Conservation (phyloP, 768 basidiomycete genomes). For the Leucosporidium scottii region DNA sequence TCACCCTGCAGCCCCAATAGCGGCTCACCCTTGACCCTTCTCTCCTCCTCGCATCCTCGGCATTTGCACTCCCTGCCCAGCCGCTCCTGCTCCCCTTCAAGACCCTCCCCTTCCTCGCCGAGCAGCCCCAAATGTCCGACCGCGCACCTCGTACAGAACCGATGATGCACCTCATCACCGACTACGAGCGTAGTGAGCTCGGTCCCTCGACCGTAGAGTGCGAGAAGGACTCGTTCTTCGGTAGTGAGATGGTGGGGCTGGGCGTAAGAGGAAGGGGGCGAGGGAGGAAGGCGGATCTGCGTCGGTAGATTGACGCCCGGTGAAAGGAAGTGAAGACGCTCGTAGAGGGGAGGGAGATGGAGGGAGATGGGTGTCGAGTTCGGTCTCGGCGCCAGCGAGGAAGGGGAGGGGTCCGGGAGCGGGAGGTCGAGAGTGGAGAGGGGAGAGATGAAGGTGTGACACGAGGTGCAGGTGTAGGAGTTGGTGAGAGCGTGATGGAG, state of each 20-base stretch:
- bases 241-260: neutral
- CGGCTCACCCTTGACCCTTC: neutral
- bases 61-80: neutral
- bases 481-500: neutral
- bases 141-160: neutral
- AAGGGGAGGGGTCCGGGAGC: no score
- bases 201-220: neutral
- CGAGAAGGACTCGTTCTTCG: neutral
- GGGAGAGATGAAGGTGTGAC: constrained; percentile 1
- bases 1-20: no score
- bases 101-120: neutral
- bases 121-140: neutral
- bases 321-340: neutral
- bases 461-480: constrained; percentile 17
- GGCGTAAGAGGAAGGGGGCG: neutral
- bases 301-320: neutral
- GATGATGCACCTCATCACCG: neutral
- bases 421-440: neutral
- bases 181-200: neutral
- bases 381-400: neutral
- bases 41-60: neutral
- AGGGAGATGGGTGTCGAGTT: neutral
- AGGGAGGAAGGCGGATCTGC: neutral
- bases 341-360: constrained; percentile 2
- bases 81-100: neutral